Evolutionary conservation across 2,329 filamentous ascomycete species (phyloP).

Genomic region (Colletotrichum ledebouriae): DNA sequence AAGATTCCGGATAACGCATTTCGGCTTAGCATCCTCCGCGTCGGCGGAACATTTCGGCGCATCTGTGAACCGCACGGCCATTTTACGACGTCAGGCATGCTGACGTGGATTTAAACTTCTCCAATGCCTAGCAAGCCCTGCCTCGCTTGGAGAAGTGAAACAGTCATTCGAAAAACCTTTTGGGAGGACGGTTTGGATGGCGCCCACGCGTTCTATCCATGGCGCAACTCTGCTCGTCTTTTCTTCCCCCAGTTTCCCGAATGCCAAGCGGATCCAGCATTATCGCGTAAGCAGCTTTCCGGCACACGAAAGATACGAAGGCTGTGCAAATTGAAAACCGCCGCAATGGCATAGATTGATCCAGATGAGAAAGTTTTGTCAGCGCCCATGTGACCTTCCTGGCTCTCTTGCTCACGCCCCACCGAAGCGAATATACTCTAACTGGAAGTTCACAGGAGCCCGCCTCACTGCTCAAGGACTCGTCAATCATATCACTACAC

Average conservation of each 20-base stretch:
- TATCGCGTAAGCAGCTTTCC: slow-evolving; percentile 15
- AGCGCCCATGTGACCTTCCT: not conserved
- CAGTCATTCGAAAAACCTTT: not conserved
- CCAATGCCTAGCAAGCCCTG: slow-evolving; percentile 17
- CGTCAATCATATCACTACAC: not conserved
- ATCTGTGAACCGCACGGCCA: slow-evolving; percentile 9
- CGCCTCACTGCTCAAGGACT: not conserved
- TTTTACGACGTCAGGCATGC: slow-evolving; percentile 48
- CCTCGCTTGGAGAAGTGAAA: not conserved
- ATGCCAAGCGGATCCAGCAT: not conserved
- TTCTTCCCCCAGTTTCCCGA: not conserved
- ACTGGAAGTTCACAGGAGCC: not conserved
- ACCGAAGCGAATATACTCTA: not conserved
- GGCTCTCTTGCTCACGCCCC: not conserved
- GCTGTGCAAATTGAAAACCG: not conserved
- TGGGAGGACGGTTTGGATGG: not conserved
- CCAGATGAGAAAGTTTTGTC: not conserved
- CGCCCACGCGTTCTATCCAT: not conserved
- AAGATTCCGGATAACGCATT: not conserved
- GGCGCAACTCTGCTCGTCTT: slow-evolving; percentile 9
- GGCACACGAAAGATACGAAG: not conserved
- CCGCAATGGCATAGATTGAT: not conserved
- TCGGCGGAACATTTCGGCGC: slow-evolving; percentile 2
- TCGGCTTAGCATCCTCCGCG: not conserved
- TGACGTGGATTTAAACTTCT: not conserved